Base-by-base conservation (phyloP, 164 flowering plant genomes). In the Stephania yunnanensis region DNA sequence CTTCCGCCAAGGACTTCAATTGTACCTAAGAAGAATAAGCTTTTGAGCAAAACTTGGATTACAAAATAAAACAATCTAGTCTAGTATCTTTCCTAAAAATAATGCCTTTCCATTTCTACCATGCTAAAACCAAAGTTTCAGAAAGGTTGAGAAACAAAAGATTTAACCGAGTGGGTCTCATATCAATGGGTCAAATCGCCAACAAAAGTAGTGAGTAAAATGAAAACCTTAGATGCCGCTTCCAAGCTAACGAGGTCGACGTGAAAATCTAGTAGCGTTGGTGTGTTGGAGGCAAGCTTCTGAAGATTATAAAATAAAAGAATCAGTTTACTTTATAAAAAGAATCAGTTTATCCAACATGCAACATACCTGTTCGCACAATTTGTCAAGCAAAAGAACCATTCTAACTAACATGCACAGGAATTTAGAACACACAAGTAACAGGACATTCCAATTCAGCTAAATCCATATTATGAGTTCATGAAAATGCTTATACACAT, bases 1-100 rank as follows among this genome's bases (percentile, higher is more conserved):
- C 99, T 85, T 96, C 99, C 46, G 99, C 99, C 79, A 96, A 84
- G 31, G 93, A 88, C 81, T 96, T 96, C 91, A 94, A 82, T 88
- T 96, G 98, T 81, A 96, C 90, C 99, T 96, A 86, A 61, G 7
- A 61, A 6, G 66, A 61, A 61, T 7, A 61, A 61, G 5, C 20
- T 25, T 25, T 17, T 61, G 20, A 61, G 8, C 20, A 61, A 61
- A 61, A 61, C 6, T 61, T 20, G 9, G 20, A 5, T 17, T 17
- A 20, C 22, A 20, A 61, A 61, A 19, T 58, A 17, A 7, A 10
- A n/a, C 66, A 19, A 61, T 61, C 66, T 61, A 36, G 66, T 4
- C 66, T 4, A 19, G 29, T 61, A 61, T n/a, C 19, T 4, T 50
- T 10, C 55, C 1, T 61, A 7, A 17, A 61, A 20, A 19, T 61